phyloP scores from a whole-genome alignment of 23 red algal species.

The Gracilaria caudata region DNA sequence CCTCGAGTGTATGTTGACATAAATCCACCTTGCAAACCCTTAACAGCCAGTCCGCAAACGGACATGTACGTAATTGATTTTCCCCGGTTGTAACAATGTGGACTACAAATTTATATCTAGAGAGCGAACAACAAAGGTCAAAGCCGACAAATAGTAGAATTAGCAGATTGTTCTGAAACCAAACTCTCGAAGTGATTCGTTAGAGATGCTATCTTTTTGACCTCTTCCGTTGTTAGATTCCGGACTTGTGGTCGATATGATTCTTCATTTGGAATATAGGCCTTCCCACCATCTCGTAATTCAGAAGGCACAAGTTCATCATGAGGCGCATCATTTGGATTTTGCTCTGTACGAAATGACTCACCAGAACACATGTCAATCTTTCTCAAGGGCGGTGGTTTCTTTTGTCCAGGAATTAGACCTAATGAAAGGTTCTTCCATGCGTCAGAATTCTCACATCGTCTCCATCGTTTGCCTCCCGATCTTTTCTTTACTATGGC shows the following conservation, averaged over 20 bases:
- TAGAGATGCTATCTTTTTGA: background rate
- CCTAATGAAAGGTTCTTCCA: constrained; percentile 35
- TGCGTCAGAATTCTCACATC: constrained; percentile 6
- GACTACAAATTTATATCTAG: too few species aligned
- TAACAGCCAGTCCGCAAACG: too few species aligned
- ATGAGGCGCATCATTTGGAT: background rate
- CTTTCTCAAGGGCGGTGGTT: background rate
- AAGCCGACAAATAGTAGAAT: background rate
- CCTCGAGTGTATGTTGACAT: too few species aligned
- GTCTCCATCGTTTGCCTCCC: constrained; percentile 16
- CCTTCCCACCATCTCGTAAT: background rate
- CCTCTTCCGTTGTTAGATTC: background rate
- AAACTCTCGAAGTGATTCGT: constrained; percentile 10
- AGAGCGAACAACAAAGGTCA: too few species aligned
- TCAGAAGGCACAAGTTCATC: background rate
- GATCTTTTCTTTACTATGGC: background rate
- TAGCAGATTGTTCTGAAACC: background rate
- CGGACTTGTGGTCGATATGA: background rate
- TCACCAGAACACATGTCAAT: background rate
- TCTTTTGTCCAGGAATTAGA: constrained; percentile 40
- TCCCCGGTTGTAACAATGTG: too few species aligned
- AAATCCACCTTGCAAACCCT: too few species aligned
- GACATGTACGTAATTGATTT: too few species aligned
- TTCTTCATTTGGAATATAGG: background rate
- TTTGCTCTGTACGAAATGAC: background rate